Conservation (phyloP, 2,329 filamentous ascomycete genomes). For the Fusarium graminum region DNA sequence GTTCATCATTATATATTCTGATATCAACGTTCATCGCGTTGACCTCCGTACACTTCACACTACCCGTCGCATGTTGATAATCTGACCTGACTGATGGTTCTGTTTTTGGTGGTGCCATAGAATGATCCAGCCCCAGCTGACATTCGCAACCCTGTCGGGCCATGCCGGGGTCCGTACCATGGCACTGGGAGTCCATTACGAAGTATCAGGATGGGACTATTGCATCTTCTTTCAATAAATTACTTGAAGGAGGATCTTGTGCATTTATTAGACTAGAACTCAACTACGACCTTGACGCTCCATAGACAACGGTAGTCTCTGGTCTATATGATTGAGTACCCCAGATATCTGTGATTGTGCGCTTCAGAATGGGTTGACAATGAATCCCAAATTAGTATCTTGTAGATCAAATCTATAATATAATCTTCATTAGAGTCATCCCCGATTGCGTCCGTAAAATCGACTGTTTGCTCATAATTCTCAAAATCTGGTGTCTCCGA, state of each 20-base stretch:
- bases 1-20: conserved; percentile 35
- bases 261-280: no score
- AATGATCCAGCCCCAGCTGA: conserved; percentile 30
- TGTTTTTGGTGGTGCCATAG: conserved; percentile 45
- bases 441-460: background rate
- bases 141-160: conserved; percentile 26
- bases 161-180: conserved; percentile 31
- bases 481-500: background rate
- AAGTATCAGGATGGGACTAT: no score
- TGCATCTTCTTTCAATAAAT: no score
- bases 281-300: no score
- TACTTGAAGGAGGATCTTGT: no score
- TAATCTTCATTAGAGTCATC: fast-evolving
- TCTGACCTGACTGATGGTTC: conserved; percentile 37
- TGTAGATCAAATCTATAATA: background rate
- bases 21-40: background rate
- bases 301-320: background rate
- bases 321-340: no score
- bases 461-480: conserved; percentile 1
- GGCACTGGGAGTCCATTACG: background rate
- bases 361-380: no score
- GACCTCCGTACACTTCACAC: conserved; percentile 16
- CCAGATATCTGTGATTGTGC: no score
- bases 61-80: conserved; percentile 40
- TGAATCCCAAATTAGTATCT: background rate